phyloP scores from a whole-genome alignment of 2,329 filamentous ascomycete genomes.

The Ilyonectria destructans region DNA sequence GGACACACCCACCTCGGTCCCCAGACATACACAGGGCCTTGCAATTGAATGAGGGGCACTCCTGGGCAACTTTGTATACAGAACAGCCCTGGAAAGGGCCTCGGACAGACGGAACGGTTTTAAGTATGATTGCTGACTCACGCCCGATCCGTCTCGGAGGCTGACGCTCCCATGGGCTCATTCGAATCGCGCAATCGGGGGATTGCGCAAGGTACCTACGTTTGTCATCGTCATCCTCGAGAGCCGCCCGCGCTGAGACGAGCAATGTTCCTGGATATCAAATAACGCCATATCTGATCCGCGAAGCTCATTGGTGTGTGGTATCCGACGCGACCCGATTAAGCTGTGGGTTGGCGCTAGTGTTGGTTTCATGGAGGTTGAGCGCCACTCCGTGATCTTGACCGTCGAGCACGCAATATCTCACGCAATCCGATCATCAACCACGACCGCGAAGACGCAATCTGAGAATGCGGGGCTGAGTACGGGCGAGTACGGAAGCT shows the following conservation, averaged over 20 bases:
- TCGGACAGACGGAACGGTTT: background rate
- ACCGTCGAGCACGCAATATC: conserved; percentile 48
- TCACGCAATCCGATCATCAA: conserved; percentile 46
- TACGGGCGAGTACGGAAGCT: conserved; percentile 35
- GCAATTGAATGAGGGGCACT: background rate
- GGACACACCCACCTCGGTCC: too few species aligned
- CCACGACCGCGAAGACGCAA: conserved; percentile 45
- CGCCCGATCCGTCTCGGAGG: background rate
- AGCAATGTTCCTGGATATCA: background rate
- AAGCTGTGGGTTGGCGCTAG: conserved; percentile 19
- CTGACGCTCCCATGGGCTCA: background rate
- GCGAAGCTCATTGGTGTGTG: conserved; percentile 7
- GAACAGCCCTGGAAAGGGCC: background rate
- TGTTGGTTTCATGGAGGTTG: conserved; percentile 28
- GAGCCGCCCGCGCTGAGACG: too few species aligned
- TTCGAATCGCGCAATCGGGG: background rate
- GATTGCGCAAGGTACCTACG: background rate
- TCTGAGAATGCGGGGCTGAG: conserved; percentile 42
- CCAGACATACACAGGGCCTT: background rate
- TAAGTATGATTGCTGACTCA: background rate
- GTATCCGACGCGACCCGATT: background rate
- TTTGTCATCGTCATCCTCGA: background rate
- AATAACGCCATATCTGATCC: conserved; percentile 25
- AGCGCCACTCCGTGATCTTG: conserved; percentile 49
- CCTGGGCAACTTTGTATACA: background rate